Evolutionary conservation across 106 monocot genomes (phyloP), one percentile per base, ranked within the genome.

Genomic region (Narthecium ossifragum): DNA sequence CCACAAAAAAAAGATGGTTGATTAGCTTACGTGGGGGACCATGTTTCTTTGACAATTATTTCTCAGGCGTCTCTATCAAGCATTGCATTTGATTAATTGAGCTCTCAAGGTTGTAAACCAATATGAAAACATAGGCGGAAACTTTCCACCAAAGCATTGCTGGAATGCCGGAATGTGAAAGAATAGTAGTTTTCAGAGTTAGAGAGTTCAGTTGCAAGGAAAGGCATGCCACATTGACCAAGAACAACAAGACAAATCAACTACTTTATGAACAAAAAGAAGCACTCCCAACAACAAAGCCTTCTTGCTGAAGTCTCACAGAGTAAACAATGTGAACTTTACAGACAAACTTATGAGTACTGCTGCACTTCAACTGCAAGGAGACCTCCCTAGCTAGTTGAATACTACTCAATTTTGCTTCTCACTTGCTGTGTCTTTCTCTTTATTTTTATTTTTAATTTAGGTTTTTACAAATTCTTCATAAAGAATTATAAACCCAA

Each of bases 61-160:
- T 13, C 14, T 25, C 23, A 51, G 26, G 26, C 50, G 26, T 25
- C 24, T 51, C 50, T 25, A 21, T 25, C 50, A 11, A 25, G 26
- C 50, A 51, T 51, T 51, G 8, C 21, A 21, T 25, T 51, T 9
- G 11, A 51, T 23, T 51, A 51, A 51, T 39, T 6, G 3, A 25
- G 6, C 11, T 51, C 24, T 51, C 24, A 25, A 23, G 50, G 50
- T 25, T 51, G 50, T 51, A 51, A 51, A 51, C 50, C 50, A 26
- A 25, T 51, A 17, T 43, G 11, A 13, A 43, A 18, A 25, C 22
- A 51, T 11, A 51, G 50, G 23, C 8, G 24, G 12, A 26, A 25
- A 8, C 50, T 51, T 51, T 51, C 50, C 50, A 51, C 24, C 22
- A 23, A 51, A 51, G 3, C 50, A 8, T 23, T 51, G 50, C 26